These are phyloP conservation scores for Colletotrichum sp. DNA, from an alignment of 2,329 filamentous ascomycete genomes.

Conservation along the genomic window DNA sequence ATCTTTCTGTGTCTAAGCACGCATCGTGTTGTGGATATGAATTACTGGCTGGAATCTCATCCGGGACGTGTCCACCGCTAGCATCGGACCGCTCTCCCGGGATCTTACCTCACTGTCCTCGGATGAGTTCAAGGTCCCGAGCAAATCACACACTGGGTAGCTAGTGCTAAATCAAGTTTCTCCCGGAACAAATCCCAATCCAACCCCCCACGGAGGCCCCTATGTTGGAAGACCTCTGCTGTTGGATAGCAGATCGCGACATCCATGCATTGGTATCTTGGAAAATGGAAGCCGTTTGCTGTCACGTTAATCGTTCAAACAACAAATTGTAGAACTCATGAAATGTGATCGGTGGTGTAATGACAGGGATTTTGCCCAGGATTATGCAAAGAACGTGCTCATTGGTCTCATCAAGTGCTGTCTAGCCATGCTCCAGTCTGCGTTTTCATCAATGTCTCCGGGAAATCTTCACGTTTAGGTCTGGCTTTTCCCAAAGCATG, in stretches of 20 bases:
- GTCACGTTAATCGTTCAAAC: background rate
- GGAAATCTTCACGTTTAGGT: background rate
- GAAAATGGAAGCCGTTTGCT: background rate
- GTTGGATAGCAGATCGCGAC: background rate
- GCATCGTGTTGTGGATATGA: background rate
- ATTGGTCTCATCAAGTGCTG: background rate
- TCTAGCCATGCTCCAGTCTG: background rate
- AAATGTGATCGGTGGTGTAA: background rate
- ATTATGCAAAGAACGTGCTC: background rate
- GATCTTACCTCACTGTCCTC: background rate
- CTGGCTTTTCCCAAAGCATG: background rate
- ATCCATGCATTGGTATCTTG: background rate
- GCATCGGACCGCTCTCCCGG: background rate
- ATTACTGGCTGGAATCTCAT: background rate
- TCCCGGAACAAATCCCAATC: rapidly evolving
- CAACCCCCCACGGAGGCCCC: background rate
- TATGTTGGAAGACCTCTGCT: background rate
- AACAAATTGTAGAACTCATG: background rate
- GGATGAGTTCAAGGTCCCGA: background rate
- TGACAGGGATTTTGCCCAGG: rapidly evolving
- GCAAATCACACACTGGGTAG: background rate
- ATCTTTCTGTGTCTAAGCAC: background rate
- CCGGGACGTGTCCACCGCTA: background rate
- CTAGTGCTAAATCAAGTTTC: background rate
- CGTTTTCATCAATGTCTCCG: background rate